phyloP scores from a whole-genome alignment of 1,284 basidiomycete genomes.

The Sporisorium scitamineum region DNA sequence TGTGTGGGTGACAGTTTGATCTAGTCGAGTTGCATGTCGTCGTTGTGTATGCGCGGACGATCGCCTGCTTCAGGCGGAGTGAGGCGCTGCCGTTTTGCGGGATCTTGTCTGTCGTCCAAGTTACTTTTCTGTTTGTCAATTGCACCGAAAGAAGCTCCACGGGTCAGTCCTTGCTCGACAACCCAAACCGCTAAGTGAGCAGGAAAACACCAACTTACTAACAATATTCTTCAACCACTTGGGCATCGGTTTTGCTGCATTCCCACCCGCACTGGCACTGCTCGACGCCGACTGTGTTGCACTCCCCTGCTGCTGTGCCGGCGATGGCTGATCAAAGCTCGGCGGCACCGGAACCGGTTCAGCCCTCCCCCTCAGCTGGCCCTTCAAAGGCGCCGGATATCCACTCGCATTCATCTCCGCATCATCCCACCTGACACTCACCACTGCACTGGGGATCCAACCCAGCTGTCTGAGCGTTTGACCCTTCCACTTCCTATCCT shows the following conservation, averaged over 20 bases:
- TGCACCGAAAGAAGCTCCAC: neutral
- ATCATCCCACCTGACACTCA: slow-evolving; percentile 81
- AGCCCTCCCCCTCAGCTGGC: slow-evolving; percentile 21
- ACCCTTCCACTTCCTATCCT: slow-evolving; percentile 78
- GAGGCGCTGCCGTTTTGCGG: slow-evolving; percentile 18
- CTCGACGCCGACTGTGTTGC: neutral
- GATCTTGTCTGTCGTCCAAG: neutral
- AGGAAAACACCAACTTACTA: slow-evolving; percentile 36
- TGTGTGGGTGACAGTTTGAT: neutral
- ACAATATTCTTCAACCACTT: slow-evolving; percentile 51
- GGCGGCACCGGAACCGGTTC: slow-evolving; percentile 27
- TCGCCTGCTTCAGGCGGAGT: neutral
- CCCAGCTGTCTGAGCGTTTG: slow-evolving; percentile 78
- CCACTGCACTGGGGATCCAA: slow-evolving; percentile 81
- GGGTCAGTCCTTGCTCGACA: neutral
- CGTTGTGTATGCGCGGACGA: neutral
- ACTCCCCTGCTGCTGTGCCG: neutral
- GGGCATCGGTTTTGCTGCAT: slow-evolving; percentile 32
- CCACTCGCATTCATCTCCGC: slow-evolving; percentile 74
- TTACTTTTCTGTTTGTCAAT: slow-evolving; percentile 15
- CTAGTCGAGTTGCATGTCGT: slow-evolving; percentile 29
- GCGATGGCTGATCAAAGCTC: neutral
- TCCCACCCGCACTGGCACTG: neutral
- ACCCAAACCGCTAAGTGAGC: neutral
- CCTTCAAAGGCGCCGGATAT: slow-evolving; percentile 40